Base-by-base conservation (phyloP, 306 rosid species). In the Vigna unguiculata region DNA sequence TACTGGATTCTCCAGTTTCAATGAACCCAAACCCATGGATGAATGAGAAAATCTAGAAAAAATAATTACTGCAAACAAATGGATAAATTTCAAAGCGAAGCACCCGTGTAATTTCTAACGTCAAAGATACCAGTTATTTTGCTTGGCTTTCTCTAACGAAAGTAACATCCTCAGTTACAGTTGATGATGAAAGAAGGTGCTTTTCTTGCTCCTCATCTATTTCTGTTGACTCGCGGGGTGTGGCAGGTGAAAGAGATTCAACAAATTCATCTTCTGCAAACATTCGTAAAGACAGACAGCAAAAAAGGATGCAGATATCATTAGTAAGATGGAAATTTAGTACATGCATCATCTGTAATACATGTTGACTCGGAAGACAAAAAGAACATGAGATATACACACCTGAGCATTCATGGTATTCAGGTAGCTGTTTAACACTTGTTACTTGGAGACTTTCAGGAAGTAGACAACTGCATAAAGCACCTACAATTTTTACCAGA, bases 361-460 rank as follows among this genome's bases (percentile, higher is more conserved):
- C 48, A 70, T 20, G 62, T 67, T 76, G 21, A 9, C 20, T 65
- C 43, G 48, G 61, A 34, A 16, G 63, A 61, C 52, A 49, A 2
- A 34, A 55, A 10, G 62, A 64, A 14, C 63, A 51, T 5, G 19
- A 58, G 54, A 63, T 72, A 22, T 71, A 82, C 86, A 80, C 72
- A 96, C 99, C 99, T 2, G 93, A 86, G 72, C 69, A 83, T 3
- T 89, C 93, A 17, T 83, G 93, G 83, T 83, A 87, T 78, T 96
- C 98, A 2, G 99, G 97, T 67, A 80, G 65, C 79, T 88, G 96
- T 86, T 92, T 91, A 80, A 96, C 93, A 36, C 85, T 60, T 38
- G 94, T 84, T 60, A 83, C 90, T 91, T 93, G 91, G 80, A 96
- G 91, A 80, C 93, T 87, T 87, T 96, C 99, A 59, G 99, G 99